These are phyloP conservation scores for Coprinellus aureogranulatus DNA, from an alignment of 768 basidiomycete species.

Conservation along the genomic window DNA sequence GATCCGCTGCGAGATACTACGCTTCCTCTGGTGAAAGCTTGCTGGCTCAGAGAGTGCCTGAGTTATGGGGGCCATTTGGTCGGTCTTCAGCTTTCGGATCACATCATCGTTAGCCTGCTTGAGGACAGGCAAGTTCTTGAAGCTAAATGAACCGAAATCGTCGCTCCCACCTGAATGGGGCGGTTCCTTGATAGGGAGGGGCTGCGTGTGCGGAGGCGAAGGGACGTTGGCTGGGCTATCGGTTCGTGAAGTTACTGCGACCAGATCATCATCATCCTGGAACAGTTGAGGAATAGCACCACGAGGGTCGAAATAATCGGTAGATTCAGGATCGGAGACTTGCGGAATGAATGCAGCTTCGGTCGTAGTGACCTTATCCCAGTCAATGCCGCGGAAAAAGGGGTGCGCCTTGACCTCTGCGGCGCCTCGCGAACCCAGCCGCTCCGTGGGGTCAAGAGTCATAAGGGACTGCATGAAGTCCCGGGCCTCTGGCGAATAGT, in stretches of 20 bases:
- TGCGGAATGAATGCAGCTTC: conserved; percentile 96
- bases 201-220: conserved; percentile 40
- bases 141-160: conserved; percentile 97
- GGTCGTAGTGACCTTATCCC: conserved; percentile 84
- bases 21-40: conserved; percentile 59
- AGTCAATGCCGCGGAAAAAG: conserved; percentile 87
- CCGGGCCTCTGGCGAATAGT: conserved; percentile 78
- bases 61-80: conserved; percentile 76
- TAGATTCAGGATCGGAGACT: conserved; percentile 93
- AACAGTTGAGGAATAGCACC: conserved; percentile 90
- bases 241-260: conserved; percentile 48
- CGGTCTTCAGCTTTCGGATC: conserved; percentile 91
- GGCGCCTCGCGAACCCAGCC: conserved; percentile 84
- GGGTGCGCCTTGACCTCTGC: conserved; percentile 92
- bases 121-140: conserved; percentile 92
- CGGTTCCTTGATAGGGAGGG: conserved; percentile 45
- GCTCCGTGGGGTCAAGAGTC: conserved; percentile 72
- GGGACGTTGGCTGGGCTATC: conserved; percentile 48
- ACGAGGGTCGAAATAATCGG: conserved; percentile 98
- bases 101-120: conserved; percentile 99
- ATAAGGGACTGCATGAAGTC: conserved; percentile 89
- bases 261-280: conserved; percentile 75
- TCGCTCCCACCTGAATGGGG: conserved; percentile 62
- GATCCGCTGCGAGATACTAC: conserved; percentile 77
- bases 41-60: conserved; percentile 70